Evolutionary conservation across 768 basidiomycete species (phyloP).

Genomic region (Cantharellus anzutake): DNA sequence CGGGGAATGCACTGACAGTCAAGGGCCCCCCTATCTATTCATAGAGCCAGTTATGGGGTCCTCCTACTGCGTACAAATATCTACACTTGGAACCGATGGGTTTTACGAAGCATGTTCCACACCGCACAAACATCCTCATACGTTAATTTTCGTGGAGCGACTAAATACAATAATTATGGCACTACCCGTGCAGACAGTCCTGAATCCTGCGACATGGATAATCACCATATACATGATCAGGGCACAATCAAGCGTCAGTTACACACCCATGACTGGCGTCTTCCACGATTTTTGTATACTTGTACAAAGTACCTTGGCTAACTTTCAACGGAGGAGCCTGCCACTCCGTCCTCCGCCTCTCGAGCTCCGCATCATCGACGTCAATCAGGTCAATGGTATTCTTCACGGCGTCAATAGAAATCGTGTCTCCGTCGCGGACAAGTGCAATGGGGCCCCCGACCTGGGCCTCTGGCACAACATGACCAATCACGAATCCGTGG

Average conservation of each 20-base stretch:
- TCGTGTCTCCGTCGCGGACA: slow-evolving; percentile 70
- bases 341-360: slow-evolving; percentile 52
- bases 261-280: slow-evolving; percentile 90
- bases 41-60: no score
- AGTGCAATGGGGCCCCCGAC: slow-evolving; percentile 87
- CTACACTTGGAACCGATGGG: no score
- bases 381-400: slow-evolving; percentile 61
- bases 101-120: no score
- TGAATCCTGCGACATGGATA: no score
- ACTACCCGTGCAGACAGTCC: no score
- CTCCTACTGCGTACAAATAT: no score
- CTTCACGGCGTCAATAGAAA: slow-evolving; percentile 73
- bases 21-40: no score
- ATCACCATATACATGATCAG: no score
- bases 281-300: slow-evolving; percentile 71
- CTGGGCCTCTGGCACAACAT: slow-evolving; percentile 92
- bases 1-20: no score
- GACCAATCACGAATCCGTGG: slow-evolving; percentile 92
- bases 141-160: no score
- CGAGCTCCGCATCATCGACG: slow-evolving; percentile 65
- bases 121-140: no score
- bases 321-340: slow-evolving; percentile 72
- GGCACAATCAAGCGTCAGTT: slow-evolving; percentile 45
- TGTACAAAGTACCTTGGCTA: slow-evolving; percentile 64
- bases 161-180: no score